These are phyloP conservation scores for Cercospora berteroae DNA, from an alignment of 2,329 filamentous ascomycete genomes.

Conservation along the genomic window DNA sequence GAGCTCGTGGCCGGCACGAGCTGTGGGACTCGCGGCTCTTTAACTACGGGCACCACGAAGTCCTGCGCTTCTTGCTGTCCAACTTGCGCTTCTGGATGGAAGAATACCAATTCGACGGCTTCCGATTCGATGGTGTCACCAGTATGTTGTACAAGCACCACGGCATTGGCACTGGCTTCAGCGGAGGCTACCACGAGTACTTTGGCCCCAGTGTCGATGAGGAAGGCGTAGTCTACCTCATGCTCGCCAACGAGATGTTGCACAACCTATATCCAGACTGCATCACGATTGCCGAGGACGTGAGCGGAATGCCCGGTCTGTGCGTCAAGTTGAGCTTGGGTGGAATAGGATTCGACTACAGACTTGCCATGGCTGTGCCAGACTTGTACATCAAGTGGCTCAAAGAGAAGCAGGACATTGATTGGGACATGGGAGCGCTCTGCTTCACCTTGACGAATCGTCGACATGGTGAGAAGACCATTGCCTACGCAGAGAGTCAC, in stretches of 20 bases:
- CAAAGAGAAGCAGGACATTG: conserved; percentile 85
- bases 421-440: conserved; percentile 87
- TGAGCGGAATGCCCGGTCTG: conserved; percentile 97
- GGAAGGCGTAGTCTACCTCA: conserved; percentile 90
- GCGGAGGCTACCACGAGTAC: conserved; percentile 96
- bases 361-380: conserved; percentile 94
- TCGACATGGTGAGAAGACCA: conserved; percentile 94
- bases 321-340: conserved; percentile 82
- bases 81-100: conserved; percentile 99
- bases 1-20: conserved; percentile 79
- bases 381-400: conserved; percentile 99
- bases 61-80: conserved; percentile 90
- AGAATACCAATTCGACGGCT: conserved; percentile 93
- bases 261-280: conserved; percentile 82
- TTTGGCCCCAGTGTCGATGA: conserved; percentile 87
- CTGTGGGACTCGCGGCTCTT: conserved; percentile 96
- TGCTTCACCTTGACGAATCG: conserved; percentile 88
- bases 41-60: conserved; percentile 94
- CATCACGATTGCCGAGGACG: conserved; percentile 94
- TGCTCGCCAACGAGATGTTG: conserved; percentile 94
- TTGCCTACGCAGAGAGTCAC: conserved; percentile 54
- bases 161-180: conserved; percentile 97
- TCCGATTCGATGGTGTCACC: conserved; percentile 96
- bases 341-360: conserved; percentile 94
- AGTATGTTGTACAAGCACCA: conserved; percentile 97